Evolutionary conservation across 352 stramenopile genomes (phyloP).

Genomic region (Peronospora farinosa): DNA sequence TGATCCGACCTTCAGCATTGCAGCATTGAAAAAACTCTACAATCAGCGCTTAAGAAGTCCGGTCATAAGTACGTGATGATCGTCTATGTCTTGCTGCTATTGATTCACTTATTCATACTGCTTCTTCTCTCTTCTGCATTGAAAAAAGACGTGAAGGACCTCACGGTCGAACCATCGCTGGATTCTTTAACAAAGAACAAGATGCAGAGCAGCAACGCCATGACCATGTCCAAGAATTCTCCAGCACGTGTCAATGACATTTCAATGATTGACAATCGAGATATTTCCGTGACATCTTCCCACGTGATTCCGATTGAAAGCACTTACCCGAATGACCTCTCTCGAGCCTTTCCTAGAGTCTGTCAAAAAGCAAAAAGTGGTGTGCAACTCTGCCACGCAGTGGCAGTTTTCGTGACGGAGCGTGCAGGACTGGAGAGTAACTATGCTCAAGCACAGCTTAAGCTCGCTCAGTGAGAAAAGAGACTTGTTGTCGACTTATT

Average conservation of each 20-base stretch:
- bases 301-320: slow-evolving; percentile 9
- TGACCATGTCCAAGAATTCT: not conserved
- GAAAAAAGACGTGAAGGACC: slow-evolving; percentile 9
- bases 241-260: slow-evolving; percentile 10
- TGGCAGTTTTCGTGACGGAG: slow-evolving; percentile 58
- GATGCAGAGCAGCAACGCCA: slow-evolving; percentile 4
- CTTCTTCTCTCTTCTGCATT: not conserved
- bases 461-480: slow-evolving; percentile 46
- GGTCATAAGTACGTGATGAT: slow-evolving; percentile 7
- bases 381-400: slow-evolving; percentile 66
- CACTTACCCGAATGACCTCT: slow-evolving; percentile 68
- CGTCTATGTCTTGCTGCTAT: not conserved
- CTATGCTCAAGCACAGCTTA: slow-evolving; percentile 57
- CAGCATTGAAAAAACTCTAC: too few species aligned
- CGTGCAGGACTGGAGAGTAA: slow-evolving; percentile 46
- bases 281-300: slow-evolving; percentile 4
- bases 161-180: slow-evolving; percentile 13
- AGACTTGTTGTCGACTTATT: slow-evolving; percentile 1
- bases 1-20: too few species aligned
- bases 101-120: not conserved
- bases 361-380: slow-evolving; percentile 72
- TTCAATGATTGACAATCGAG: slow-evolving; percentile 5
- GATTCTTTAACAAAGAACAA: slow-evolving; percentile 2
- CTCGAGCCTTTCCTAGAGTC: slow-evolving; percentile 58
- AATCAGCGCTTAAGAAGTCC: too few species aligned